Evolutionary conservation across 2,329 filamentous ascomycete genomes (phyloP), one percentile per base, ranked within the genome.

Genomic region (Atkinsonella hypoxylon): DNA sequence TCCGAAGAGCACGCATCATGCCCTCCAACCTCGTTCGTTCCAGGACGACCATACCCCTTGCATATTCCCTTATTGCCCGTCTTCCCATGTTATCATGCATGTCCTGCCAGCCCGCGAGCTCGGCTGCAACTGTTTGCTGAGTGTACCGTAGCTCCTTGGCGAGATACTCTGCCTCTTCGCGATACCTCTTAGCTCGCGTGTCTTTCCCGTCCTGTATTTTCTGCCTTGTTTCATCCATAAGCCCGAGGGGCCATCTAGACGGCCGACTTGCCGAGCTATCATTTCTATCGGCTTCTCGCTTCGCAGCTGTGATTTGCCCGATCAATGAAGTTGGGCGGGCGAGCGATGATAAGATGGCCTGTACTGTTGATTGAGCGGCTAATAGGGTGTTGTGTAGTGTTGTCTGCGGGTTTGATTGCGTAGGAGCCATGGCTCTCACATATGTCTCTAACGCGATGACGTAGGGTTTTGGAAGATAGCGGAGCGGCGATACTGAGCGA

Each of bases 21-120:
- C 85, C 83, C 58, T 89, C 88, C 56, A 95, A 70, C 57, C 87
- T 78, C 62, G 87, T 85, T 56, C 78, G 79, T 69, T 98, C 93
- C 49, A 79, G 77, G 4, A 95, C 79, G 26, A 97, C 73, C 77
- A 90, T 89, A 32, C 81, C 80, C 61, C 75, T 78, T 17, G 87
- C 91, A 58, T 95, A 79, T 45, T 89, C 82, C 56, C 77, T 80
- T 54, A 96, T 78, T 30, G 88, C 87, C 52, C 78, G 78, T 54
- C 82, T 74, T 1, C 87, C 89, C 69, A 87, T 81, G 60, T 79
- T 81, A 57, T 89, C 87, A 61, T 95, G 82, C 70, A 89, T 80
- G 40, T 94, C 89, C 61, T 95, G 90, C 89, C 93, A 98, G 15
- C 87, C 89, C 0, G 93, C 93, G 51, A 98, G 67, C 69, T 98